These are phyloP conservation scores for Corymbia maculata DNA, from an alignment of 345 rosid species.

Conservation along the genomic window DNA sequence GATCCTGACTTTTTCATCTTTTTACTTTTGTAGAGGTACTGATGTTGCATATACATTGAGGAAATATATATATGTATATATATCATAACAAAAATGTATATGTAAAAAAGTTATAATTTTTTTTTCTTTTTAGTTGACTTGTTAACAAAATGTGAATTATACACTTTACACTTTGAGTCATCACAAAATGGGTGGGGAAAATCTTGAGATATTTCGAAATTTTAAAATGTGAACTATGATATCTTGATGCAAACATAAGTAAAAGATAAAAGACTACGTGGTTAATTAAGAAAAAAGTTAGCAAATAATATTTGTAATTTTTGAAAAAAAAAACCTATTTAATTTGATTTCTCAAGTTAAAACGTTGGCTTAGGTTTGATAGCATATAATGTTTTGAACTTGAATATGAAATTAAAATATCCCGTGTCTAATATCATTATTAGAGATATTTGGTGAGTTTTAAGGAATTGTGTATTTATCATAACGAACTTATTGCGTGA, in stretches of 20 bases:
- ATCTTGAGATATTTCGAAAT: background rate
- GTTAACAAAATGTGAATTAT: background rate
- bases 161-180: background rate
- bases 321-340: too few relatives aligned
- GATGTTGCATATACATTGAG: too few relatives aligned
- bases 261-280: background rate
- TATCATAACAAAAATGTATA: background rate
- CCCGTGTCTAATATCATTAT: background rate
- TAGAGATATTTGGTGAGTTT: background rate
- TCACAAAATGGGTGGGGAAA: background rate
- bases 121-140: background rate
- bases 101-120: background rate
- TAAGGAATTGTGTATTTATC: background rate
- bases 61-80: background rate
- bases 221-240: background rate
- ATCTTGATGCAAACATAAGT: background rate
- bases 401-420: background rate
- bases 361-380: background rate
- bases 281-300: background rate
- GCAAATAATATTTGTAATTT: background rate
- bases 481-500: rapidly evolving
- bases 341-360: background rate
- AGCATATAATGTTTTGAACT: background rate
- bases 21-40: background rate
- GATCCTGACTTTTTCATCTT: too few relatives aligned